phyloP scores from a whole-genome alignment of 108 stramenopile species.

The Fragilaria crotonensis region DNA sequence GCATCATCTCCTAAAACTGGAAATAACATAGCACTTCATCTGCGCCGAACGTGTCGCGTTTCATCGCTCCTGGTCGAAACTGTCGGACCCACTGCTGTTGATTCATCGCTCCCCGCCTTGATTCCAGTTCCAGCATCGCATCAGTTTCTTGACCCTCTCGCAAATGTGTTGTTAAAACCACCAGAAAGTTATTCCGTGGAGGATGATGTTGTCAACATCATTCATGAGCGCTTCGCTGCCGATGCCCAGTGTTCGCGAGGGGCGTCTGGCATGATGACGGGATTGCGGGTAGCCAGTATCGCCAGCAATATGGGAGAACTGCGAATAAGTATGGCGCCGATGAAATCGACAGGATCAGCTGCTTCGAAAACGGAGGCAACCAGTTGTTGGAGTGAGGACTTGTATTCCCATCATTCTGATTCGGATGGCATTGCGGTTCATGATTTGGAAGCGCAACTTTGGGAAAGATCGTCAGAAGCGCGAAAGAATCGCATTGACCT shows the following conservation, averaged over 20 bases:
- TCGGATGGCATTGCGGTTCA: not conserved
- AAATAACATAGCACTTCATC: slow-evolving; percentile 24
- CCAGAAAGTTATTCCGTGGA: slow-evolving; percentile 30
- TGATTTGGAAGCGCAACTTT: slow-evolving; percentile 20
- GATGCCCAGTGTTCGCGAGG: slow-evolving; percentile 70
- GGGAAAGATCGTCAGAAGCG: slow-evolving; percentile 14
- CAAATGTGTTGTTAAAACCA: slow-evolving; percentile 39
- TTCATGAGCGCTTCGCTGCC: slow-evolving; percentile 43
- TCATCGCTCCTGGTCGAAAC: slow-evolving; percentile 11
- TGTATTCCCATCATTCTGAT: slow-evolving; percentile 6
- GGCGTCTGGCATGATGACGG: slow-evolving; percentile 62
- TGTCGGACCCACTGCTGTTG: not conserved
- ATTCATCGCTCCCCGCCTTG: not conserved
- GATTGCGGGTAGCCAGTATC: slow-evolving; percentile 67
- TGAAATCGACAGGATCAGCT: not conserved
- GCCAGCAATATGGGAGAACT: slow-evolving; percentile 70
- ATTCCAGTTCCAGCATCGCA: slow-evolving; percentile 3
- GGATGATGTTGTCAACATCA: slow-evolving; percentile 10
- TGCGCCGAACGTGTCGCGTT: slow-evolving; percentile 26
- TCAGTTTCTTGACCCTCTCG: slow-evolving; percentile 40
- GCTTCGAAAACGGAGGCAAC: slow-evolving; percentile 17
- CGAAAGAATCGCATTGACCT: slow-evolving; percentile 30
- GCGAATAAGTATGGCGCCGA: slow-evolving; percentile 27
- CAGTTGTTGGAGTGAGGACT: slow-evolving; percentile 50
- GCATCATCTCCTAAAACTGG: not conserved